phyloP scores from a whole-genome alignment of 768 basidiomycete genomes.

The Chalciporus chontae region DNA sequence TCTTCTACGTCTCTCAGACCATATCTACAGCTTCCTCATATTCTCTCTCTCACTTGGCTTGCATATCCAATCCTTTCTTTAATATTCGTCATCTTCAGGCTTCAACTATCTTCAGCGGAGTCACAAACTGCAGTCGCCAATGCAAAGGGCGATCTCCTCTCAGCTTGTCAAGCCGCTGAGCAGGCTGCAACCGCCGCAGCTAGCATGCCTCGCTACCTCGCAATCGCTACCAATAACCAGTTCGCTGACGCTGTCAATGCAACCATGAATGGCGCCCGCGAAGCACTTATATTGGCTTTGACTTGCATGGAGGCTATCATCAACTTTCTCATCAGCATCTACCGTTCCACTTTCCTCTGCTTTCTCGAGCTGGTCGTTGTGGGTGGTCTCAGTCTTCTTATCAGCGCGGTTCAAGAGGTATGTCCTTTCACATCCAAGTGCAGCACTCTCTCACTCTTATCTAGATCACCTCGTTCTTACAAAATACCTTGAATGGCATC shows the following conservation, averaged over 20 bases:
- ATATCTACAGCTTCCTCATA: constrained; percentile 78
- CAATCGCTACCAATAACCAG: constrained; percentile 77
- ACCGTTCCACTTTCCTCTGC: constrained; percentile 91
- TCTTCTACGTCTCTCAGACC: constrained; percentile 54
- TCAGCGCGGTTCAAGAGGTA: constrained; percentile 82
- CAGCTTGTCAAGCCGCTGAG: constrained; percentile 85
- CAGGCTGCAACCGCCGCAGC: constrained; percentile 76
- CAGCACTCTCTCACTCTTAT: constrained; percentile 7
- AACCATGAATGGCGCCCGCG: constrained; percentile 72
- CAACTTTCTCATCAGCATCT: constrained; percentile 89
- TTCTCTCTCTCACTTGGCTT: constrained; percentile 86
- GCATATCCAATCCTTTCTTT: constrained; percentile 90
- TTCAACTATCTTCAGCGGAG: constrained; percentile 68
- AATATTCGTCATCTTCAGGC: constrained; percentile 80
- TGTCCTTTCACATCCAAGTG: constrained; percentile 19
- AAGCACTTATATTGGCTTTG: constrained; percentile 65
- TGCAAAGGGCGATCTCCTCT: constrained; percentile 72
- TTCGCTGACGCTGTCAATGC: constrained; percentile 77
- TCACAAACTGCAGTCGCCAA: constrained; percentile 63
- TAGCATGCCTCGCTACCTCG: constrained; percentile 87
- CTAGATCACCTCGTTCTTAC: constrained; percentile 72
- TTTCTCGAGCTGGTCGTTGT: constrained; percentile 87
- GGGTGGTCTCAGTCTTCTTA: constrained; percentile 75
- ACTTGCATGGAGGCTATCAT: constrained; percentile 85
- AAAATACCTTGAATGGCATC: constrained; percentile 52